Evolutionary conservation across 1,284 basidiomycete genomes (phyloP).

Genomic region (Prillingera fragicola): DNA sequence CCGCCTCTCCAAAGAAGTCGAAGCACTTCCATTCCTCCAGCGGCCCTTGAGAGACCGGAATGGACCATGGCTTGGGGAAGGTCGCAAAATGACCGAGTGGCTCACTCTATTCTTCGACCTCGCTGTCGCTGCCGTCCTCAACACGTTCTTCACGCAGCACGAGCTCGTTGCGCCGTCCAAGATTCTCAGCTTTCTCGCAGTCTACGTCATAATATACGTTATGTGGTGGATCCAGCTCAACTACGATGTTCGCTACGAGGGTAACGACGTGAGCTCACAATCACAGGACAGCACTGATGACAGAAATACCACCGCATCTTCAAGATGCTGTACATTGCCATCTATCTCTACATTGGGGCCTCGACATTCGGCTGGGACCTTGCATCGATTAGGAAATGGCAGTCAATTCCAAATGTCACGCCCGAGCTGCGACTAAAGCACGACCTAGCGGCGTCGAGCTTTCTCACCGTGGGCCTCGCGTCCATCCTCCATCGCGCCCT

Average conservation of each 20-base stretch:
- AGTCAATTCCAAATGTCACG: no score
- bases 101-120: conserved; percentile 29
- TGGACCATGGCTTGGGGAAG: no score
- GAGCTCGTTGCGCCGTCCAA: conserved; percentile 16
- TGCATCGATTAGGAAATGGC: not conserved
- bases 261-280: no score
- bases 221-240: conserved; percentile 25
- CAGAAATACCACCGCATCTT: not conserved
- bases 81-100: no score
- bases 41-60: no score
- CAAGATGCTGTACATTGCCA: not conserved
- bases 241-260: conserved; percentile 29
- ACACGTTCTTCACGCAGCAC: conserved; percentile 25
- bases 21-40: no score
- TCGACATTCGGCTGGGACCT: not conserved
- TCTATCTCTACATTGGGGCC: not conserved
- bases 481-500: not conserved
- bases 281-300: no score
- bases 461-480: not conserved
- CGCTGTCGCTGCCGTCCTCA: conserved; percentile 30
- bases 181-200: conserved; percentile 27
- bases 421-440: no score
- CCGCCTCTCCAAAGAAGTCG: no score
- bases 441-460: not conserved
- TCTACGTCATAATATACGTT: conserved; percentile 23